Base-by-base conservation (phyloP, 768 basidiomycete species). In the Boletus huronensis region DNA sequence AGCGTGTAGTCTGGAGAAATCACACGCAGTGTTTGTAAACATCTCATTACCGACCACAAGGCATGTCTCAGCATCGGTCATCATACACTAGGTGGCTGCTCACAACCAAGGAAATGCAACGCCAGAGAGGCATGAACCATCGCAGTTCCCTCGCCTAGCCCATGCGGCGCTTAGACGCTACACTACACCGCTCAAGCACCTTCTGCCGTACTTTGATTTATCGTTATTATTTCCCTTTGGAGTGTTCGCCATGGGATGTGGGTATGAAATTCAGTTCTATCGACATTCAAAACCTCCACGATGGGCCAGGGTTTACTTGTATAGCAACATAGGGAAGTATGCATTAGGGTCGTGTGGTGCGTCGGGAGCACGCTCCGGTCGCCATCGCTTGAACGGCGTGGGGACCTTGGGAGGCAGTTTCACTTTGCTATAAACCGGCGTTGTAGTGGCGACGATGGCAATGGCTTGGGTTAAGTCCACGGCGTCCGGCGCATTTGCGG, bases 301-400 rank as follows among this genome's bases (percentile, higher is more conserved):
- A 40, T 19, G 36, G 21, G 19, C 32, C n/a, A 2, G 17, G 32
- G 29, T 55, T 57, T 57, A 81, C 67, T 75, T 79, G 76, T 84
- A 85, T 54, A 91, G 66, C 41, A 75, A 64, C 90, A 93, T 90
- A 11, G 90, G 90, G 74, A 91, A 96, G 72, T 94, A 94, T 3
- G 87, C 76, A 64, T 86, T 70, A 41, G 86, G 84, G 55, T 85
- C 85, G 65, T 94, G 92, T 19, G 93, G 93, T n/a, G 90, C 84
- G 63, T 88, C 82, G 3, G 82, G 82, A 2, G 88, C 82, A 40
- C 77, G 72, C 66, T 84, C 72, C 5, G 93, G 88, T 35, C 75
- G 73, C 94, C 94, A 97, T 54, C 81, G 82, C 69, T 79, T 82
- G 74, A 80, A 79, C 1, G 87, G 70, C 26, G 74, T 80, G 19